These are phyloP conservation scores for Thamnidium elegans DNA, from an alignment of 192 early-diverging fungal genomes.

Conservation along the genomic window DNA sequence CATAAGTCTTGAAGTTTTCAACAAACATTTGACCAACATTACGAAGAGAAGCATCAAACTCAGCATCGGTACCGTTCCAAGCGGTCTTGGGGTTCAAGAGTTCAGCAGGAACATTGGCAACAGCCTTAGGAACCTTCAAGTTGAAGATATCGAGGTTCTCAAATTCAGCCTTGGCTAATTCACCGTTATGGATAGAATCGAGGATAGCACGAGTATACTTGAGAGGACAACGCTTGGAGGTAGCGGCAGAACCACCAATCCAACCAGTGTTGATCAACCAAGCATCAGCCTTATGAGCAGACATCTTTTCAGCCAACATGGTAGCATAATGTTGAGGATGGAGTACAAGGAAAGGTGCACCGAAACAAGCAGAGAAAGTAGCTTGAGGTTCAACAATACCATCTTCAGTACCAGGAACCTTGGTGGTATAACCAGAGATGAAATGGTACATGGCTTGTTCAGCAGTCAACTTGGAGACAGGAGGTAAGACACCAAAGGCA, in stretches of 20 bases:
- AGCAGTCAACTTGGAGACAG: slow-evolving; percentile 83
- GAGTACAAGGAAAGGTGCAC: slow-evolving; percentile 94
- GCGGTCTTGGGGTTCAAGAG: slow-evolving; percentile 82
- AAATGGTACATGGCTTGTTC: slow-evolving; percentile 95
- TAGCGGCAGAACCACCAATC: slow-evolving; percentile 70
- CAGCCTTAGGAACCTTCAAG: slow-evolving; percentile 78
- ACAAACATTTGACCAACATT: slow-evolving; percentile 83
- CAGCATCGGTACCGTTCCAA: slow-evolving; percentile 73
- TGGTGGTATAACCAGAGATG: slow-evolving; percentile 94
- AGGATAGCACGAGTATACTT: slow-evolving; percentile 97
- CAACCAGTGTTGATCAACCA: slow-evolving; percentile 97
- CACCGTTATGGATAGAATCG: slow-evolving; percentile 92
- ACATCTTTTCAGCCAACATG: slow-evolving; percentile 95
- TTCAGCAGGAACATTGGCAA: slow-evolving; percentile 73
- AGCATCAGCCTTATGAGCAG: slow-evolving; percentile 74
- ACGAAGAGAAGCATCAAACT: slow-evolving; percentile 61
- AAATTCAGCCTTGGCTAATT: slow-evolving; percentile 82
- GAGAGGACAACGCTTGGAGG: slow-evolving; percentile 75
- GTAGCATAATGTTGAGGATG: slow-evolving; percentile 93
- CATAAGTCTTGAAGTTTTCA: slow-evolving; percentile 85
- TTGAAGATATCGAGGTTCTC: slow-evolving; percentile 84
- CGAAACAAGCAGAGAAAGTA: slow-evolving; percentile 90
- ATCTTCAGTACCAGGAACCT: slow-evolving; percentile 95
- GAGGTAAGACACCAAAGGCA: slow-evolving; percentile 93
- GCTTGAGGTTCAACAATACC: slow-evolving; percentile 86